Conservation (phyloP, 2,329 filamentous ascomycete genomes). For the Colletotrichum lini region DNA sequence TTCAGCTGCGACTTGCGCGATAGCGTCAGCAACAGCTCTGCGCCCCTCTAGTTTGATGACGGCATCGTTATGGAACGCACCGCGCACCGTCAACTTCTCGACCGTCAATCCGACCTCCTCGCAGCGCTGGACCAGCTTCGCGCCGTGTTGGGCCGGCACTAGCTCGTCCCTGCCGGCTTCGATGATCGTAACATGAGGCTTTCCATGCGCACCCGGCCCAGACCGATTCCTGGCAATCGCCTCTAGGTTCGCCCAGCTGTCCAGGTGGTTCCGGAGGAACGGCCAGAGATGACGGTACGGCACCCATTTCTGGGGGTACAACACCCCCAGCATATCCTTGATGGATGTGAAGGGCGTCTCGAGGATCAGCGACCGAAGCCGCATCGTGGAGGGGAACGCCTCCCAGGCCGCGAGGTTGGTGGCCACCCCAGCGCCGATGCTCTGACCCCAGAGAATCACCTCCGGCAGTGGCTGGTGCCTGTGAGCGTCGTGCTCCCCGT, state of each 20-base stretch:
- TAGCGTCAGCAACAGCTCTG: constrained; percentile 60
- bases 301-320: constrained; percentile 86
- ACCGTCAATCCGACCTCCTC: constrained; percentile 62
- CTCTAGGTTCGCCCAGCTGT: constrained; percentile 67
- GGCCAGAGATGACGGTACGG: constrained; percentile 83
- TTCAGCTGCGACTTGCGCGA: constrained; percentile 49
- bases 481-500: constrained; percentile 47
- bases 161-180: constrained; percentile 72
- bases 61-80: constrained; percentile 71
- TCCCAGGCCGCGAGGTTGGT: constrained; percentile 66
- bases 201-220: constrained; percentile 45
- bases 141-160: constrained; percentile 67
- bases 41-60: constrained; percentile 63
- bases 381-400: constrained; percentile 54
- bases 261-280: constrained; percentile 77
- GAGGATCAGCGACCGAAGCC: constrained; percentile 70
- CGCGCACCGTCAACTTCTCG: constrained; percentile 59
- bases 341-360: constrained; percentile 84
- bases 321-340: constrained; percentile 76
- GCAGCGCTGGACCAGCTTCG: constrained; percentile 63
- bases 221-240: constrained; percentile 52
- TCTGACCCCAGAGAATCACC: constrained; percentile 82
- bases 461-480: constrained; percentile 45
- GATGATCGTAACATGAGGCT: constrained; percentile 55
- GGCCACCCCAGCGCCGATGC: constrained; percentile 80